Evolutionary conservation across 768 basidiomycete genomes (phyloP), one percentile per base, ranked within the genome.

Genomic region (Auriscalpium microsporum): DNA sequence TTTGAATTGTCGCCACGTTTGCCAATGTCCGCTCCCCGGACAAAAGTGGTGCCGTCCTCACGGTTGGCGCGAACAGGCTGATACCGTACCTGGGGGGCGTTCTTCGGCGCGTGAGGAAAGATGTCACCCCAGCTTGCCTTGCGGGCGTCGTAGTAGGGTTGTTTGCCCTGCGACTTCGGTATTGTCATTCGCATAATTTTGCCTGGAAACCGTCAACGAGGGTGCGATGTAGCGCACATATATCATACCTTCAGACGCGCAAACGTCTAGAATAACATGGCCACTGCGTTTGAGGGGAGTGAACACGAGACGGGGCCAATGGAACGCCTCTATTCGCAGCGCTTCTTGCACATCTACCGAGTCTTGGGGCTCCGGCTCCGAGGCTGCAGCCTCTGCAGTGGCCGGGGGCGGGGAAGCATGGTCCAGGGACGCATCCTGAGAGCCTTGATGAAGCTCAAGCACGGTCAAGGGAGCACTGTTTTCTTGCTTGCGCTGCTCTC

Each of bases 71-170:
- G 68, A 55, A 63, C 65, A 45, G 73, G 71, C 62, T 78, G 75
- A 63, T 75, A 72, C 3, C 86, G 82, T 58, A 84, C 80, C 54
- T 88, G 81, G 0, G 87, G 83, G 7, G 75, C 65, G 65, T 88
- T 90, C 70, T 93, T 94, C 5, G 93, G 82, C 16, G 75, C 70
- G 65, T 97, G 94, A 19, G 96, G 96, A 71, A 98, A 97, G 21
- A 91, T 75, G 67, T 98, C 96, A 17, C 96, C 96, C 94, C 95
- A 98, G 10, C 70, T 71, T 0, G 90, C 84, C 72, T 98, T 97
- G 37, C 94, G 84, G 2, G 94, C 94, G 67, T 98, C 96, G 66
- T 97, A 93, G 66, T 83, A 99, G 0, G 82, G 78, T 63, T 97
- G 94, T 68, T 92, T 94, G n/a, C 94, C 94, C 71, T 94, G 94